Evolutionary conservation across 805 yeast genomes (phyloP).

Genomic region (Peterozyma xylosa): DNA sequence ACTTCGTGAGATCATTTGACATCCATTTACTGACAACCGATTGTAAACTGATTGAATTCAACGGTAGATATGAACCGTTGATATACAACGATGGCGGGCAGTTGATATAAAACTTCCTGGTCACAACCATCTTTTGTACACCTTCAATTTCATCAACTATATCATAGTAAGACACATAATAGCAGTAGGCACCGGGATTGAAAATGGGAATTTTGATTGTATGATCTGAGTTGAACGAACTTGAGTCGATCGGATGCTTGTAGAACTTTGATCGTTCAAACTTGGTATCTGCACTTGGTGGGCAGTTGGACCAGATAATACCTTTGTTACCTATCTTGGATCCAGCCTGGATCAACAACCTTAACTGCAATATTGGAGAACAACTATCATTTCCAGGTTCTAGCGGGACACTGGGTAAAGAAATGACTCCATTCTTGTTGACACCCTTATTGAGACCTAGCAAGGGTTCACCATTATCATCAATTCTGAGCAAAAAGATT

Average conservation of each 20-base stretch:
- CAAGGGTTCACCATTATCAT: slow-evolving; percentile 40
- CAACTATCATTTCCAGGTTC: slow-evolving; percentile 21
- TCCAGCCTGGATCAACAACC: slow-evolving; percentile 68
- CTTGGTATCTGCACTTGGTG: slow-evolving; percentile 28
- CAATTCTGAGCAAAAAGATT: slow-evolving; percentile 38
- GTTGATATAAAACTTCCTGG: slow-evolving; percentile 63
- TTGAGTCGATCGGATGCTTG: slow-evolving; percentile 34
- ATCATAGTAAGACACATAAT: slow-evolving; percentile 52
- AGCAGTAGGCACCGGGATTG: slow-evolving; percentile 75
- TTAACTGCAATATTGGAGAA: slow-evolving; percentile 37
- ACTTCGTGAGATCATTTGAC: slow-evolving; percentile 51
- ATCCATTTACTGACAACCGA: slow-evolving; percentile 89
- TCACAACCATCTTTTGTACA: slow-evolving; percentile 28
- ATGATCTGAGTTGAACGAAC: slow-evolving; percentile 60
- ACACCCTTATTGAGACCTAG: slow-evolving; percentile 34
- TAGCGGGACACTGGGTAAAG: slow-evolving; percentile 39
- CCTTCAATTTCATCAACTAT: slow-evolving; percentile 19
- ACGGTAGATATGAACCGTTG: slow-evolving; percentile 48
- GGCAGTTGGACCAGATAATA: slow-evolving; percentile 65
- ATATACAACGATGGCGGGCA: slow-evolving; percentile 72
- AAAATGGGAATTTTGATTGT: slow-evolving; percentile 53
- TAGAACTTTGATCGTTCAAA: slow-evolving; percentile 55
- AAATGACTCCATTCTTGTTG: slow-evolving; percentile 38
- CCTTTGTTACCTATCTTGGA: slow-evolving; percentile 68
- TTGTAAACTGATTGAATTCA: slow-evolving; percentile 76